Evolutionary conservation across 129 eudicot species (phyloP).

Genomic region (Lonicera japonica): DNA sequence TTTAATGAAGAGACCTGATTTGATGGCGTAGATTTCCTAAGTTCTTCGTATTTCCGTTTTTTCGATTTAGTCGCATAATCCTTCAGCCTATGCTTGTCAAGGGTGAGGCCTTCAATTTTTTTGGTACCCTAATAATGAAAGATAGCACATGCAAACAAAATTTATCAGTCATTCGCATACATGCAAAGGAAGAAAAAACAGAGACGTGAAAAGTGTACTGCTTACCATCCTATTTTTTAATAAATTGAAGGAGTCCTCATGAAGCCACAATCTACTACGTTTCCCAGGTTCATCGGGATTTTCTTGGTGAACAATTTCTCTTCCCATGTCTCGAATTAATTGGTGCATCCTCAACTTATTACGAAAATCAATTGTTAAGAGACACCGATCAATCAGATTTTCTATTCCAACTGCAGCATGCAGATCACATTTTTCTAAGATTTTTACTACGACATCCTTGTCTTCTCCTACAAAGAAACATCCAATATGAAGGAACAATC

Average conservation of each 20-base stretch:
- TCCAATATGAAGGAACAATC: not conserved
- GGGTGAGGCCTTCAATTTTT: not conserved
- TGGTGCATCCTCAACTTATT: constrained; percentile 8
- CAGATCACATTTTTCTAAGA: not conserved
- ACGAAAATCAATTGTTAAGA: not conserved
- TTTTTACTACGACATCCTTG: not conserved
- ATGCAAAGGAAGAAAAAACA: too few species aligned
- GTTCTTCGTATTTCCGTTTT: too few species aligned
- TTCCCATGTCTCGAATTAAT: constrained; percentile 7
- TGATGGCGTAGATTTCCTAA: too few species aligned
- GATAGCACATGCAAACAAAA: not conserved
- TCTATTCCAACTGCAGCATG: constrained; percentile 6
- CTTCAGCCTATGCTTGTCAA: not conserved
- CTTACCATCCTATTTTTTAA: too few species aligned
- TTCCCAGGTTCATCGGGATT: too few species aligned
- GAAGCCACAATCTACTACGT: too few species aligned
- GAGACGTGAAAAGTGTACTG: not conserved
- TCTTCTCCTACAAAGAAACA: constrained; percentile 18
- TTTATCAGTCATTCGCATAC: not conserved
- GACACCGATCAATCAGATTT: constrained; percentile 1
- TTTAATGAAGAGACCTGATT: too few species aligned
- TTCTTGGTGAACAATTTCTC: constrained; percentile 15
- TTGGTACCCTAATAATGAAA: not conserved
- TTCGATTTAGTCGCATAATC: too few species aligned
- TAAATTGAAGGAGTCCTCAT: too few species aligned